phyloP scores from a whole-genome alignment of 306 rosid species.

The Vigna trinervia region DNA sequence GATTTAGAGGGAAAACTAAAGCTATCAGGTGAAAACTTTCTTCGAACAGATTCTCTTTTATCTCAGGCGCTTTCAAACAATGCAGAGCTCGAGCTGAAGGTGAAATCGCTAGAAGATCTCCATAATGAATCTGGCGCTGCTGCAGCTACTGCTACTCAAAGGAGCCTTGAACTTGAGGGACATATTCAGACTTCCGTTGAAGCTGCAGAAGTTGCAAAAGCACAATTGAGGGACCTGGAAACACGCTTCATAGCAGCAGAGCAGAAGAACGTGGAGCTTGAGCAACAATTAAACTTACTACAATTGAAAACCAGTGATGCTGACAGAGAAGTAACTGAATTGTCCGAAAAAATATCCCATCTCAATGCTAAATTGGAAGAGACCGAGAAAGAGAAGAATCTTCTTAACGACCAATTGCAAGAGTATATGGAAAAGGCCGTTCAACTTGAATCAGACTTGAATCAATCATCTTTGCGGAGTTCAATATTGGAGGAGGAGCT shows the following conservation, averaged over 20 bases:
- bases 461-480: slow-evolving; percentile 54
- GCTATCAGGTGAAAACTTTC: slow-evolving; percentile 66
- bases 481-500: slow-evolving; percentile 77
- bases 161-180: slow-evolving; percentile 78
- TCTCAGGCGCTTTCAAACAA: slow-evolving; percentile 73
- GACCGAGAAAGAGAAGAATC: slow-evolving; percentile 66
- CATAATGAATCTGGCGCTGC: slow-evolving; percentile 69
- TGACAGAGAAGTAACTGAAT: slow-evolving; percentile 69
- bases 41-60: slow-evolving; percentile 71
- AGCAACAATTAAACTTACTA: slow-evolving; percentile 66
- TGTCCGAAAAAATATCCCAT: slow-evolving; percentile 62
- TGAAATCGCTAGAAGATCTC: slow-evolving; percentile 77
- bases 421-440: slow-evolving; percentile 62
- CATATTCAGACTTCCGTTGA: slow-evolving; percentile 61
- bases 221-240: slow-evolving; percentile 75
- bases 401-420: slow-evolving; percentile 57
- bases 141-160: slow-evolving; percentile 67
- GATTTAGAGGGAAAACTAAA: slow-evolving; percentile 75
- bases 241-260: slow-evolving; percentile 63
- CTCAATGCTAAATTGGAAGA: slow-evolving; percentile 61
- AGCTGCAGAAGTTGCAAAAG: slow-evolving; percentile 72
- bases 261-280: slow-evolving; percentile 81
- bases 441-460: slow-evolving; percentile 74
- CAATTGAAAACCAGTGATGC: slow-evolving; percentile 67
- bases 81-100: slow-evolving; percentile 77